phyloP scores from a whole-genome alignment of 495 filamentous ascomycete species.

The Annulohypoxylon bovei region DNA sequence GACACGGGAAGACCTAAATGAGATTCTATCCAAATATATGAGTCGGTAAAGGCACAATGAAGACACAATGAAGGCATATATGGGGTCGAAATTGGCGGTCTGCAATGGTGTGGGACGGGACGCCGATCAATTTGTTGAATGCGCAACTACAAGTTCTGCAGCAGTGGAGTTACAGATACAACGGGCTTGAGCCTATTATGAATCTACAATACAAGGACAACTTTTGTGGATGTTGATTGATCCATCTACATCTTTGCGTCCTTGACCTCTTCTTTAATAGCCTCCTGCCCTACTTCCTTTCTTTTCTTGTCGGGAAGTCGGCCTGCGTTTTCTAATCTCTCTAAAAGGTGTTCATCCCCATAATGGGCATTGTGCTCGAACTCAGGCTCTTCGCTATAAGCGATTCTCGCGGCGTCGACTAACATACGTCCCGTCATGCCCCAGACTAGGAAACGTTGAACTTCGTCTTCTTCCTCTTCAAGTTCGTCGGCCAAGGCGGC shows the following conservation, averaged over 20 bases:
- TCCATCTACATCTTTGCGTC: conserved; percentile 63
- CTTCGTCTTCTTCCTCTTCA: conserved; percentile 49
- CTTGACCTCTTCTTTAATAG: conserved; percentile 68
- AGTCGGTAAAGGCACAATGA: neutral
- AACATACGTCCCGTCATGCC: conserved; percentile 92
- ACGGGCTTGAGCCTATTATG: conserved; percentile 37
- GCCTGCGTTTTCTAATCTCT: conserved; percentile 67
- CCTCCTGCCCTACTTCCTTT: conserved; percentile 56
- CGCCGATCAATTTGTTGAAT: conserved; percentile 1
- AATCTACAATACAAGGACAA: conserved; percentile 35
- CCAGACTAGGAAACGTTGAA: conserved; percentile 79
- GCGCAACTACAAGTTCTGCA: neutral
- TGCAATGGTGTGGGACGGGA: neutral
- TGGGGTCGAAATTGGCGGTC: conserved; percentile 5
- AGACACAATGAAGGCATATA: neutral
- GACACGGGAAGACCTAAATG: conserved; percentile 1
- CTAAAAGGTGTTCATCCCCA: conserved; percentile 83
- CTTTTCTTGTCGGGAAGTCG: conserved; percentile 65
- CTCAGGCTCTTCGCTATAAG: conserved; percentile 81
- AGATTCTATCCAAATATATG: neutral
- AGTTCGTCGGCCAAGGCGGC: conserved; percentile 44
- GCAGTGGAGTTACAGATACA: conserved; percentile 22
- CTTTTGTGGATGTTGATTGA: conserved; percentile 1
- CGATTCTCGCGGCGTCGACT: conserved; percentile 84
- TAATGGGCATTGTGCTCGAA: conserved; percentile 83